Percentiles rank a stretch among this genome's conserved stretches.
phyloP scores from a whole-genome alignment of 2,329 filamentous ascomycete species.

The Hypoxylon sp. region DNA sequence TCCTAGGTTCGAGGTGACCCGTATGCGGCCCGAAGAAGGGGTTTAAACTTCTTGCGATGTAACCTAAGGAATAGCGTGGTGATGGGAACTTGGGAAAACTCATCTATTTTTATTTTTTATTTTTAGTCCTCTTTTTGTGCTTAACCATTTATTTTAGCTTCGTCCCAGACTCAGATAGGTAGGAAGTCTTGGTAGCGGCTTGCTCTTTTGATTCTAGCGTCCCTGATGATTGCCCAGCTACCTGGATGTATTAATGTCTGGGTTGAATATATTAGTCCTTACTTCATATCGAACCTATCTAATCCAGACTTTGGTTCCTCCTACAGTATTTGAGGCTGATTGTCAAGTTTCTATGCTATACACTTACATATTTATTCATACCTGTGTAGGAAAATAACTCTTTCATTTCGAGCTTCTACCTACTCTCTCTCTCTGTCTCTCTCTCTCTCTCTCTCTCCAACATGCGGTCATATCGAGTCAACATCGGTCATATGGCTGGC shows the following conservation, averaged over 20 bases:
- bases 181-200: conserved; percentile 7
- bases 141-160: conserved; percentile 21
- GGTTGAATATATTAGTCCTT: conserved; percentile 6
- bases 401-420: neutral
- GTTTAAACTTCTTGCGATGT: conserved; percentile 23
- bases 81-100: conserved; percentile 3
- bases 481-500: neutral
- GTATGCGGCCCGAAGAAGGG: conserved; percentile 22
- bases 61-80: conserved; percentile 21
- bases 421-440: too few species aligned
- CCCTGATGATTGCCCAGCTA: conserved; percentile 2
- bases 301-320: conserved; percentile 6
- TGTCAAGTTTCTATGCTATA: neutral
- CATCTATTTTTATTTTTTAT: conserved; percentile 14
- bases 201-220: conserved; percentile 35
- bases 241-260: neutral
- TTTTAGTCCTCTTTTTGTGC: conserved; percentile 3
- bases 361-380: neutral
- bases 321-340: conserved; percentile 10
- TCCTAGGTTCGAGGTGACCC: conserved; percentile 13
- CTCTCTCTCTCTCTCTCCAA: neutral
- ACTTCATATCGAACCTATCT: conserved; percentile 3
- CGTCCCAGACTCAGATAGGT: conserved; percentile 32
- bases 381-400: neutral
- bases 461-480: neutral